phyloP scores from a whole-genome alignment of 2,329 filamentous ascomycete genomes.

The Hypomyces perniciosus region DNA sequence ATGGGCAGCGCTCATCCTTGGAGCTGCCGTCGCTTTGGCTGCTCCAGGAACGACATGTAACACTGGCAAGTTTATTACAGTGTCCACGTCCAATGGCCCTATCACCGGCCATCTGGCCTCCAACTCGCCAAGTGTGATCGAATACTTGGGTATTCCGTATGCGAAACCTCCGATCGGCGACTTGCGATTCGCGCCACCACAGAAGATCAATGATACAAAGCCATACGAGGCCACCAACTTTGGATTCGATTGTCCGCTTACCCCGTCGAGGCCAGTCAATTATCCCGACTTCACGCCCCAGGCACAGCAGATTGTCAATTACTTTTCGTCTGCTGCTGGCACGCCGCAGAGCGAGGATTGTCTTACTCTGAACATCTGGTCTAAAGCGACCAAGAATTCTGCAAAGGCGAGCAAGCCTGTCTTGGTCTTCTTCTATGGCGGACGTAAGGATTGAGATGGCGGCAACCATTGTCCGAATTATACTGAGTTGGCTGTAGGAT shows the following conservation, averaged over 20 bases:
- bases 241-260: constrained; percentile 24
- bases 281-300: constrained; percentile 25
- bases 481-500: constrained; percentile 21
- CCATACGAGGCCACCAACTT: constrained; percentile 21
- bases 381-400: constrained; percentile 20
- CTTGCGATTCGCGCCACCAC: constrained; percentile 32
- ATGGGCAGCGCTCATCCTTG: not conserved
- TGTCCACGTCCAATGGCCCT: constrained; percentile 27
- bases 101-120: constrained; percentile 28
- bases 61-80: constrained; percentile 17
- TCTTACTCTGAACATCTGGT: constrained; percentile 33
- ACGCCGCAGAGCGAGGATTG: constrained; percentile 31
- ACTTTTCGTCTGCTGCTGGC: constrained; percentile 18
- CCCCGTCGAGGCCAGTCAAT: constrained; percentile 18
- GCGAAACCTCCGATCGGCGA: constrained; percentile 31
- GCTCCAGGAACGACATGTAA: constrained; percentile 9
- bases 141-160: constrained; percentile 37
- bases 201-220: constrained; percentile 18
- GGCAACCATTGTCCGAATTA: not conserved
- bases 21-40: not conserved
- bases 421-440: constrained; percentile 36
- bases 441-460: constrained; percentile 14
- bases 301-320: constrained; percentile 21
- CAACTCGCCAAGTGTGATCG: constrained; percentile 26
- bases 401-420: constrained; percentile 35